Percentiles rank a stretch among this genome's conserved stretches.
Conservation (phyloP, 1,139 yeast genomes). For the Candida sojae region DNA sequence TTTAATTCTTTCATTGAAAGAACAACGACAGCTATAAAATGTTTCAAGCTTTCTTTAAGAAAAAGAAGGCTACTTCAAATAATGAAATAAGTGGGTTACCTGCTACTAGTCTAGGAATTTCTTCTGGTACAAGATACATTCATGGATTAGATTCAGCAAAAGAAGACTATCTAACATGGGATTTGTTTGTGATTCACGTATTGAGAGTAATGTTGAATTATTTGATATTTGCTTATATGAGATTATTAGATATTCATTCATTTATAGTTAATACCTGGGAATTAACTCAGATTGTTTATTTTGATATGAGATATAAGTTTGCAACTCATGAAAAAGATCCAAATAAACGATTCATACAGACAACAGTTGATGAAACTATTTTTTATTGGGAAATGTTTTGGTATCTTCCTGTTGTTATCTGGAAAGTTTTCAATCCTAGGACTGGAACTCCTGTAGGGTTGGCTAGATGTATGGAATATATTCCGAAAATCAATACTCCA, state of each 20-base stretch:
- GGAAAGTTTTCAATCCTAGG: constrained; percentile 10
- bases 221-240: constrained; percentile 11
- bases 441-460: constrained; percentile 16
- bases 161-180: constrained; percentile 19
- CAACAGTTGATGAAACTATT: constrained; percentile 1
- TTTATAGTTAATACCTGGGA: constrained; percentile 9
- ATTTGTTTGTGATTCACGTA: constrained; percentile 21
- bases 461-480: constrained; percentile 11
- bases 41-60: constrained; percentile 6
- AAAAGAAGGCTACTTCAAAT: constrained; percentile 4
- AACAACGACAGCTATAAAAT: background rate
- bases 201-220: constrained; percentile 17
- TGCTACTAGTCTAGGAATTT: constrained; percentile 14
- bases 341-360: constrained; percentile 3
- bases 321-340: constrained; percentile 3
- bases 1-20: background rate
- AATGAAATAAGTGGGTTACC: constrained; percentile 14
- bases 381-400: constrained; percentile 9
- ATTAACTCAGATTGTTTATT: constrained; percentile 11
- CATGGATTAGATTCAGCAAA: constrained; percentile 14
- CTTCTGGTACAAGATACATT: constrained; percentile 9
- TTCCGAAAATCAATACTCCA: constrained; percentile 20
- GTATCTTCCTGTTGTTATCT: constrained; percentile 8
- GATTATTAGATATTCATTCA: constrained; percentile 5
- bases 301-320: constrained; percentile 12